These are phyloP conservation scores for Leptoxyphium fumago DNA, from an alignment of 2,329 filamentous ascomycete species.

Conservation along the genomic window DNA sequence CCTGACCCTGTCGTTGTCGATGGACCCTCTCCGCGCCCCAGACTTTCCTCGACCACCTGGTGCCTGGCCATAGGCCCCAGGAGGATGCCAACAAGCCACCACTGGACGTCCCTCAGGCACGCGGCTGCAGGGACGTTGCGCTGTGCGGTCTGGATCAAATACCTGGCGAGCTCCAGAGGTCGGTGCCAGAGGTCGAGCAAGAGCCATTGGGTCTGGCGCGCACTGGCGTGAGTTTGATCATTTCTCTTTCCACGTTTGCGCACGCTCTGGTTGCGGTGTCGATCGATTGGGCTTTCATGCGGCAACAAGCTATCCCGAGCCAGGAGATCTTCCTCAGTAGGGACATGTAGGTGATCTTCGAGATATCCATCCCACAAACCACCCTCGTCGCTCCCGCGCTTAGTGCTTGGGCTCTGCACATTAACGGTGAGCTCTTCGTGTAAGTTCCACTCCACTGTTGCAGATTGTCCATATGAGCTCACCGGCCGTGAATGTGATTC, in stretches of 20 bases:
- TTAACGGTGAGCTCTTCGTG: background rate
- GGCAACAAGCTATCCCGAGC: background rate
- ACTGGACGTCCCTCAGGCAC: slow-evolving; percentile 18
- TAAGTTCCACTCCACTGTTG: background rate
- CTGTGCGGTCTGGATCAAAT: slow-evolving; percentile 14
- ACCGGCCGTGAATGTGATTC: background rate
- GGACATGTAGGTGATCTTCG: background rate
- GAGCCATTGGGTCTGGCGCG: slow-evolving; percentile 10
- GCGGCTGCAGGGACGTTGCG: slow-evolving; percentile 13
- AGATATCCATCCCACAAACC: background rate
- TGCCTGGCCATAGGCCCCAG: slow-evolving; percentile 22
- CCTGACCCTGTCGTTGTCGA: background rate
- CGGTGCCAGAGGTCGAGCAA: slow-evolving; percentile 15
- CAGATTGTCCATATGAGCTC: background rate
- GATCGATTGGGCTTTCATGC: background rate
- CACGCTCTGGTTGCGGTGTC: background rate
- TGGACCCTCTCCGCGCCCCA: no score
- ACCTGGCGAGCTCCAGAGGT: slow-evolving; percentile 16
- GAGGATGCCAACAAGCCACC: slow-evolving; percentile 19
- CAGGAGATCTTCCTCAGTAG: background rate
- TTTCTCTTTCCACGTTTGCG: background rate
- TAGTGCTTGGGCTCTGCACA: background rate
- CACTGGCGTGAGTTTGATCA: background rate
- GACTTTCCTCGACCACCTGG: slow-evolving; percentile 7
- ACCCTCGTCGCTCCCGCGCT: background rate